Base-by-base conservation (phyloP, 2,329 filamentous ascomycete genomes). In the Aspergillus phoenicis region DNA sequence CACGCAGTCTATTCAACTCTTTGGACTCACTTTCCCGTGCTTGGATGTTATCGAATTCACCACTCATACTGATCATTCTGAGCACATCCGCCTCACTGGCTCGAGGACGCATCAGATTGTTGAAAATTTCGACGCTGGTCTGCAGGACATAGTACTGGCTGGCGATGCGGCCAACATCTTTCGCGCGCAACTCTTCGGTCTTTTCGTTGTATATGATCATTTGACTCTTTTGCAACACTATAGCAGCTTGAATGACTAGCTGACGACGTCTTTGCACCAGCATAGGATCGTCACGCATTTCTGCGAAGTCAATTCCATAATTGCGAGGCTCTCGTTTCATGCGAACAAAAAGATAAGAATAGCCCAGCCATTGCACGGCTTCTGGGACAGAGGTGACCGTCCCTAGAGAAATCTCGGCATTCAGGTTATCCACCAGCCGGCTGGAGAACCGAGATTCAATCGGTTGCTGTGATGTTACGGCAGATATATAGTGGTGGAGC, bases 161-260 rank as follows among this genome's bases (percentile, higher is more conserved):
- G 15, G 95, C 95, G 74, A 99, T 99, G 15, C 95, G 89, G 3
- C 95, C 95, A 54, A 98, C 90, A 70, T 99, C 94, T 75, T 99
- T 99, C 62, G 93, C 91, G 61, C 92, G 88, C 8, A 99, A 85
- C 70, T 97, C 94, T 68, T 97, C 94, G 0, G 94, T 99, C 17
- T 83, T 86, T 72, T 98, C 95, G 67, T 99, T 97, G 81, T 94
- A 99, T 59, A 99, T 95, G 70, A 99, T 95, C 96, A 99, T 99
- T 77, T 99, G 95, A 68, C 91, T 96, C 71, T 93, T 85, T 72
- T 97, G 93, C 47, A 99, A 80, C 5, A 91, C 91, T 47, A 89
- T 85, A 0, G 95, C 95, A 24, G 95, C 95, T 69, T 96, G 89
- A 48, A 96, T 93, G 57, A 95, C 90, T 56, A 99, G 82, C 66